Conservation (phyloP, 2,329 filamentous ascomycete species). For the Blastomyces parvus region DNA sequence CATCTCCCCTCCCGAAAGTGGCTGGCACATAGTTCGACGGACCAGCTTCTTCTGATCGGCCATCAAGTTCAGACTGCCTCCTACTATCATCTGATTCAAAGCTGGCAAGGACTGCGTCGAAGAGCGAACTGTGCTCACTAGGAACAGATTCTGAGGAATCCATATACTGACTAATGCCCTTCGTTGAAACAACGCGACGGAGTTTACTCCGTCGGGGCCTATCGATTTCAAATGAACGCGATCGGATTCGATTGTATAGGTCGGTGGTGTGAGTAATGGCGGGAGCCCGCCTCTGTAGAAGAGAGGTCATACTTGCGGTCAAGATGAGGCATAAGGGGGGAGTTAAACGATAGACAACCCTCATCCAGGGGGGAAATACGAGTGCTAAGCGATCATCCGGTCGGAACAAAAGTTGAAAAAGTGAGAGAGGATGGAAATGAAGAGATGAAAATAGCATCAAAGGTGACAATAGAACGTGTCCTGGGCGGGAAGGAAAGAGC, state of each 20-base stretch:
- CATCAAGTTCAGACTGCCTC: constrained; percentile 11
- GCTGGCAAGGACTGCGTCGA: constrained; percentile 28
- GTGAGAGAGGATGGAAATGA: neutral
- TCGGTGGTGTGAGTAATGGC: neutral
- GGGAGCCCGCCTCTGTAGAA: neutral
- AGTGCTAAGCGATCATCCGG: neutral
- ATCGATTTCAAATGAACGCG: constrained; percentile 8
- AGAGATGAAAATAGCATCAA: neutral
- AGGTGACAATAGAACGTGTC: neutral
- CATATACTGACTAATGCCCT: constrained; percentile 17
- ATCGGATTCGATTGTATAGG: constrained; percentile 4
- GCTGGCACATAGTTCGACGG: neutral
- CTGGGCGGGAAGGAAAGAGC: neutral
- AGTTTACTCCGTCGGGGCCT: constrained; percentile 11
- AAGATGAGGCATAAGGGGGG: constrained; percentile 1
- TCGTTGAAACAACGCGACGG: constrained; percentile 18
- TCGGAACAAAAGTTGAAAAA: neutral
- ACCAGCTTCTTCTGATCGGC: constrained; percentile 26
- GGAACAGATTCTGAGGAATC: constrained; percentile 26
- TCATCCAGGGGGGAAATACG: neutral
- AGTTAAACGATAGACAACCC: constrained; percentile 10
- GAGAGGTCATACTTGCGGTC: neutral
- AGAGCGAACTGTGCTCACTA: constrained; percentile 32
- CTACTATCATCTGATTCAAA: constrained; percentile 20
- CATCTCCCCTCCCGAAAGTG: neutral